phyloP scores from a whole-genome alignment of 257 asterid species.

The Solanum bulbocastanum region DNA sequence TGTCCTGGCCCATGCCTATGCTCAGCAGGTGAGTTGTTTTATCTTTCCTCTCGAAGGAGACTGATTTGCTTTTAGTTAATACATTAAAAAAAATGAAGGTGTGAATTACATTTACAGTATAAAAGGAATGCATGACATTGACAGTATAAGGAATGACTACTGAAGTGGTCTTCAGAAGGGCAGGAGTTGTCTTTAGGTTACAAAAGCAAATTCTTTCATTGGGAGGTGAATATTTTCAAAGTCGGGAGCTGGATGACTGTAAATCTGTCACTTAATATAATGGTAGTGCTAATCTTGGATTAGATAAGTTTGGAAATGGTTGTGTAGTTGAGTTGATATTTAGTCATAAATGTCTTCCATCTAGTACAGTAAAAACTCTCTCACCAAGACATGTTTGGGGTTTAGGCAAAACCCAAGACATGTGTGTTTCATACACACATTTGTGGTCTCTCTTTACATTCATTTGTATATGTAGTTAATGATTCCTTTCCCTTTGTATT shows the following conservation, averaged over 20 bases:
- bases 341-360: neutral
- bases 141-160: neutral
- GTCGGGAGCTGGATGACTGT: neutral
- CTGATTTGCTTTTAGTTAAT: neutral
- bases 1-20: constrained; percentile 85
- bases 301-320: neutral
- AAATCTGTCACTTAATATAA: neutral
- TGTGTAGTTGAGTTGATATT: neutral
- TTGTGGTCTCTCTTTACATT: neutral
- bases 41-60: neutral
- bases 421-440: neutral
- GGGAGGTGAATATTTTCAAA: neutral
- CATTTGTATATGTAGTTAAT: neutral
- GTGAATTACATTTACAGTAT: neutral
- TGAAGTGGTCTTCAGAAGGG: neutral
- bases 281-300: neutral
- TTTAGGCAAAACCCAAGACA: neutral
- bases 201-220: neutral
- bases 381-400: neutral
- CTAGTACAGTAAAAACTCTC: neutral
- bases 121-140: neutral
- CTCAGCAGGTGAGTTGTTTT: constrained; percentile 55
- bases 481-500: neutral
- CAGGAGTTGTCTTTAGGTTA: neutral
- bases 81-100: neutral